Conservation (phyloP, 2,329 filamentous ascomycete genomes). For the Rhinocladiella mackenziei region DNA sequence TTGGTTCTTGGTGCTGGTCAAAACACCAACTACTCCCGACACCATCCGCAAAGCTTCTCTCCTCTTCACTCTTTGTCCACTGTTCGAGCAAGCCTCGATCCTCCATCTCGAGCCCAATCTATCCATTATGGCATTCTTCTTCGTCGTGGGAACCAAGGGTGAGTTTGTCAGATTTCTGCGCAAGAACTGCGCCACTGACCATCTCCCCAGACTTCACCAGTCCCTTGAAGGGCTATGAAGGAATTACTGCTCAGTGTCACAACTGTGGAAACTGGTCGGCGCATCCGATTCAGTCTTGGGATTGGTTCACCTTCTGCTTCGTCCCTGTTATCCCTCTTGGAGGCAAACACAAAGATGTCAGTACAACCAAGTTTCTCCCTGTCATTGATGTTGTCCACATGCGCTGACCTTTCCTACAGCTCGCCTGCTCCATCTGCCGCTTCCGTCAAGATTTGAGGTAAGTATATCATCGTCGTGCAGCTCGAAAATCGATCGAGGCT, state of each 20-base stretch:
- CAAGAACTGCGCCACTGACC: conserved; percentile 7
- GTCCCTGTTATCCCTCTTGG: conserved; percentile 36
- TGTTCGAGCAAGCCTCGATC: neutral
- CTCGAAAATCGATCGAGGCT: neutral
- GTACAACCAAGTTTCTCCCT: neutral
- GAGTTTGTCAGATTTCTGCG: neutral
- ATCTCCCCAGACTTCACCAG: conserved; percentile 42
- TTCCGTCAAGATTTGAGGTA: conserved; percentile 28
- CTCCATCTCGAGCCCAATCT: neutral
- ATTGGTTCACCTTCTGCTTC: conserved; percentile 47
- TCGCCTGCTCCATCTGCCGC: conserved; percentile 28
- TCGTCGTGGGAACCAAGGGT: conserved; percentile 27
- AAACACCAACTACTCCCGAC: too few species aligned
- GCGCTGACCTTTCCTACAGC: conserved; percentile 11
- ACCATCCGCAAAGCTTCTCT: neutral
- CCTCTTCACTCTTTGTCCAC: neutral
- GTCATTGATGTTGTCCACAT: neutral
- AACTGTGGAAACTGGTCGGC: conserved; percentile 47
- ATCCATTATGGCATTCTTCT: conserved; percentile 24
- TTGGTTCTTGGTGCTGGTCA: too few species aligned
- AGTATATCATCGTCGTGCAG: neutral
- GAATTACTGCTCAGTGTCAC: conserved; percentile 45
- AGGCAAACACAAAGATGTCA: conserved; percentile 32
- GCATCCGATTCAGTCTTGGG: conserved; percentile 44
- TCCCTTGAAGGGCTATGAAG: conserved; percentile 44